Evolutionary conservation across 1,284 basidiomycete genomes (phyloP), one percentile per base, ranked within the genome.

Genomic region (Schizophyllum commune): DNA sequence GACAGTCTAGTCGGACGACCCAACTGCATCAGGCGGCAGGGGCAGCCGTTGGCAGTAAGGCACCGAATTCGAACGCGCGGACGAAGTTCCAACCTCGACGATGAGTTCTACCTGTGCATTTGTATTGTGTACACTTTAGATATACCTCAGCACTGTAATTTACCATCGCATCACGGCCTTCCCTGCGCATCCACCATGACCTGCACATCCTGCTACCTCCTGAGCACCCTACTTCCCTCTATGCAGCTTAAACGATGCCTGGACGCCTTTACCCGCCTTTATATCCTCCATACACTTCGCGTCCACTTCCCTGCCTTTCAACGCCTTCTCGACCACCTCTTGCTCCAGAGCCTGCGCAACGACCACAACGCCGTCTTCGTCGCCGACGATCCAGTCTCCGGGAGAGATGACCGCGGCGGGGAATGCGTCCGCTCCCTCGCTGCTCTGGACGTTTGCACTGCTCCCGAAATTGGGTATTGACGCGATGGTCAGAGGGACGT

Each of bases 351-450:
- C 76, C 22, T 72, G 75, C 0, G 92, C 88, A 17, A 97, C 83
- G 67, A 88, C 91, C 1, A 98, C 92, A 0, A 96, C 93, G 0
- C 96, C 96, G 70, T 98, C 92, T 61, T 88, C 81, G 70, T 98
- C 96, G 15, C 87, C 94, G 17, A 96, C 73, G 47, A 98, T 82
- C 76, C 88, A 83, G 70, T 97, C 96, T 2, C 88, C 90, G 1
- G 95, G 91, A 21, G 84, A 70, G 4, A 98, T 81, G 1, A 72
- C 80, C 1, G 88, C 79, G 0, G 80, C 65, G 7, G 87, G 79
- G 63, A 89, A 85, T 32, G 68, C 65, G n/a, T 73, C 67, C 71
- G 62, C 55, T 68, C 47, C 70, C 65, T 53, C 68, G 69, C 19
- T 75, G 74, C 0, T 83, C n/a, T n/a, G n/a, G n/a, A n/a, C n/a